These are phyloP conservation scores for Aureobasidium sp. DNA, from an alignment of 2,329 filamentous ascomycete species.

Conservation along the genomic window DNA sequence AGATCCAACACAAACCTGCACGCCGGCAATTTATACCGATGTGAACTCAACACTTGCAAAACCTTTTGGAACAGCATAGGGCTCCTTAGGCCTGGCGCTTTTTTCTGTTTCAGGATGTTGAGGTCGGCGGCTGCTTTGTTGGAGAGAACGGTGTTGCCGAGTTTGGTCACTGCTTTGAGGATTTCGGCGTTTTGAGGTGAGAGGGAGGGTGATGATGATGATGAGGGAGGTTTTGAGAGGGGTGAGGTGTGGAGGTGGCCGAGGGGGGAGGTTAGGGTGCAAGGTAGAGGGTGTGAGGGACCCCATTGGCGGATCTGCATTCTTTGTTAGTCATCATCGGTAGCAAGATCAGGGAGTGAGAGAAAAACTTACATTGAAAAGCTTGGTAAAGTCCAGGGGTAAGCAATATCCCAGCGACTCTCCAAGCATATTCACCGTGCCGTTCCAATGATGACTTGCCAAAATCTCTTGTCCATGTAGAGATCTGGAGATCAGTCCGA, in stretches of 20 bases:
- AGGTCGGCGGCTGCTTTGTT: slow-evolving; percentile 80
- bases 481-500: slow-evolving; percentile 86
- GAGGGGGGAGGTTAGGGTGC: not conserved
- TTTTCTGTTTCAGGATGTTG: slow-evolving; percentile 62
- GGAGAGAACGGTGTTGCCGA: slow-evolving; percentile 88
- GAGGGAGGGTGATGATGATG: slow-evolving; percentile 24
- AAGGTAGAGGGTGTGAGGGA: not conserved
- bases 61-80: slow-evolving; percentile 75
- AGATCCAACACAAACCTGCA: slow-evolving; percentile 87
- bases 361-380: slow-evolving; percentile 56
- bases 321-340: not conserved
- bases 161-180: slow-evolving; percentile 72
- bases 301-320: slow-evolving; percentile 33
- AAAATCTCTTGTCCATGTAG: slow-evolving; percentile 88
- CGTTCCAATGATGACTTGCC: slow-evolving; percentile 85
- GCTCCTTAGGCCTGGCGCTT: slow-evolving; percentile 66
- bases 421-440: slow-evolving; percentile 74
- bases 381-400: slow-evolving; percentile 64
- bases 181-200: slow-evolving; percentile 64
- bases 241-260: slow-evolving; percentile 8
- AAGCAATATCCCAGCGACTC: slow-evolving; percentile 81
- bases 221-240: not conserved
- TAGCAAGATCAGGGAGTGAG: not conserved
- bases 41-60: slow-evolving; percentile 75
- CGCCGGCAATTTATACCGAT: slow-evolving; percentile 80